Conservation (phyloP, 2,329 filamentous ascomycete genomes). For the Aspergillus nomiae region DNA sequence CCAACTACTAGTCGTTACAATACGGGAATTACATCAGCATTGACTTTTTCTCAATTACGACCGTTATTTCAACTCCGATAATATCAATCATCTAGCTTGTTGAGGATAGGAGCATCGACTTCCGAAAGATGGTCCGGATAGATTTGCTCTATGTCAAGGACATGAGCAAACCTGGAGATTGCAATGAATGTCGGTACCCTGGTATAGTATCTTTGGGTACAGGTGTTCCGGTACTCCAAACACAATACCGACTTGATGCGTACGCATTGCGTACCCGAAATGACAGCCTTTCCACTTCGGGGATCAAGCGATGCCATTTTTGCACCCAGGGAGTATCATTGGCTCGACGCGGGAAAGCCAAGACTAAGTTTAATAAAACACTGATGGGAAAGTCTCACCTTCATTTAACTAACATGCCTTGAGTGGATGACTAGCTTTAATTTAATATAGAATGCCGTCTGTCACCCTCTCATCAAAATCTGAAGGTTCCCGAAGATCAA, state of each 20-base stretch:
- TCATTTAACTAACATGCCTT: not conserved
- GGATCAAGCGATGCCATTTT: not conserved
- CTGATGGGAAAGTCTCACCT: constrained; percentile 9
- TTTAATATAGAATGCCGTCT: constrained; percentile 1
- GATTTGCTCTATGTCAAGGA: not conserved
- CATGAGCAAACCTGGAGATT: not conserved
- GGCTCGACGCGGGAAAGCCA: constrained; percentile 10
- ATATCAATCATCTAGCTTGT: not conserved
- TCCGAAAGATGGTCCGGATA: not conserved
- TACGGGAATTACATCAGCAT: not conserved
- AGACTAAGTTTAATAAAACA: constrained; percentile 19
- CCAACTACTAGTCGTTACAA: constrained; percentile 8
- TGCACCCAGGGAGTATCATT: constrained; percentile 2
- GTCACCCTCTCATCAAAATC: not conserved
- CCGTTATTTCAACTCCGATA: not conserved
- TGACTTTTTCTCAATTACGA: not conserved
- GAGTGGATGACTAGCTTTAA: not conserved
- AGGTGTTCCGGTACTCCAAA: not conserved
- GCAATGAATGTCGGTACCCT: not conserved
- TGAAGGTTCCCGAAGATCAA: not conserved
- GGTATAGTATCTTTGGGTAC: not conserved
- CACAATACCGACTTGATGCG: not conserved
- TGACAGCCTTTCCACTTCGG: not conserved
- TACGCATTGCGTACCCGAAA: constrained; percentile 4
- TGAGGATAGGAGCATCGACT: too few relatives aligned